Evolutionary conservation across 139 green algal genomes (phyloP).

Genomic region (Chlamydomonas sphaeroides): DNA sequence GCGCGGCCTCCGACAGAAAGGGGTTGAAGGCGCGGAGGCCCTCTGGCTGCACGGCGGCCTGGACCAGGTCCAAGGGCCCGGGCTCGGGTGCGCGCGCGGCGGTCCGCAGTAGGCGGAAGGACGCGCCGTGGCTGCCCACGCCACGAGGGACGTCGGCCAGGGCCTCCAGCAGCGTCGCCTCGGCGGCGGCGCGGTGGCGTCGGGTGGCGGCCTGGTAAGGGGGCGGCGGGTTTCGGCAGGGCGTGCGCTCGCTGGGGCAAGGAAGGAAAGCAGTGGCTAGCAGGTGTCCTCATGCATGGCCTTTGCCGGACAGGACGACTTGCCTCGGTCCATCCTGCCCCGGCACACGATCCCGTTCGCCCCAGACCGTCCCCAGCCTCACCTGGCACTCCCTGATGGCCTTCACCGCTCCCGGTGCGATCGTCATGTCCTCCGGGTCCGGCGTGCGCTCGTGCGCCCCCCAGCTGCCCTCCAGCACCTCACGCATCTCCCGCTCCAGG

Average conservation of each 20-base stretch:
- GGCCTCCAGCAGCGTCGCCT: constrained; percentile 37
- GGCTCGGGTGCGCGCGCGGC: background rate
- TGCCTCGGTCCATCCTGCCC: too few relatives aligned
- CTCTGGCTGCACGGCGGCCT: background rate
- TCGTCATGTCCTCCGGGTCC: too few relatives aligned
- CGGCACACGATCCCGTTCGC: background rate
- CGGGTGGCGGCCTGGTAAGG: background rate
- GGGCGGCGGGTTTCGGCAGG: too few relatives aligned
- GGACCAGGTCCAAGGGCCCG: constrained; percentile 26
- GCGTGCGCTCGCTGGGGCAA: background rate
- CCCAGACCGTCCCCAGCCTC: too few relatives aligned
- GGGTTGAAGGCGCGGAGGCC: constrained; percentile 40
- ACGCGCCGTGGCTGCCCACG: background rate
- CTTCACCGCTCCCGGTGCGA: background rate
- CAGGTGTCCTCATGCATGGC: background rate
- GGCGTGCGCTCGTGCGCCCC: constrained; percentile 24
- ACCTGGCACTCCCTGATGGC: background rate
- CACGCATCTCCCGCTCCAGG: constrained; percentile 46
- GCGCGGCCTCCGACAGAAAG: constrained; percentile 40
- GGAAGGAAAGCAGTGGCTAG: too few relatives aligned
- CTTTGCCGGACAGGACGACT: background rate
- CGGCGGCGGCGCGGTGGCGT: background rate
- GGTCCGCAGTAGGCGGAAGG: constrained; percentile 18
- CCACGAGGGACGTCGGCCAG: background rate
- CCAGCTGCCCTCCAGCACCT: constrained; percentile 54